Evolutionary conservation across 225 moss, liverwort and hornwort genomes (phyloP).

Genomic region (Physcomitrellopsis africana): DNA sequence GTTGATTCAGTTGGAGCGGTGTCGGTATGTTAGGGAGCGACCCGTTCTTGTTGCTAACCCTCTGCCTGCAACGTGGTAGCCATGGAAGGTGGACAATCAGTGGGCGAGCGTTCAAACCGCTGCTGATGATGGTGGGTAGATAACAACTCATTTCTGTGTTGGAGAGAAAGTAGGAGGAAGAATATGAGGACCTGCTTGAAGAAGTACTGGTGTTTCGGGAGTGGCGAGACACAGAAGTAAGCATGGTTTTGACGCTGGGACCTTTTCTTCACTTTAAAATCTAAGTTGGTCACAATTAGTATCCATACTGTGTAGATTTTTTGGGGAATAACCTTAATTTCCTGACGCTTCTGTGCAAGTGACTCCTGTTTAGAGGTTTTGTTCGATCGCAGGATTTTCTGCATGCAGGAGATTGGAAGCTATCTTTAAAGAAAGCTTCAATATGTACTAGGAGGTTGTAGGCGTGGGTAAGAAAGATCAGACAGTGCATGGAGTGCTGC

Average conservation of each 20-base stretch:
- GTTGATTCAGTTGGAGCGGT: background rate
- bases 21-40: slow-evolving; percentile 20
- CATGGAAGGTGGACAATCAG: slow-evolving; percentile 13
- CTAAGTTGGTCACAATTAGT: no score
- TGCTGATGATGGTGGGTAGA: slow-evolving; percentile 30
- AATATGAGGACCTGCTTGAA: slow-evolving; percentile 54
- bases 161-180: slow-evolving; percentile 5
- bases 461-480: no score
- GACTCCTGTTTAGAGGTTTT: no score
- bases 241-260: slow-evolving; percentile 9
- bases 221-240: slow-evolving; percentile 40
- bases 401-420: no score
- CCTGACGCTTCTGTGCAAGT: no score
- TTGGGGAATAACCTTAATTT: no score
- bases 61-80: background rate
- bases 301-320: no score
- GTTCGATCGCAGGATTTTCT: no score
- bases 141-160: slow-evolving; percentile 1
- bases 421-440: no score
- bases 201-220: slow-evolving; percentile 51
- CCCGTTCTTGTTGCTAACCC: background rate
- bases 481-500: no score
- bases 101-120: slow-evolving; percentile 19
- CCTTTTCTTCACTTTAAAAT: background rate
- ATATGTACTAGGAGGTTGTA: no score